Conservation (phyloP, 352 stramenopile species). For the Globisporangium irregulare region DNA sequence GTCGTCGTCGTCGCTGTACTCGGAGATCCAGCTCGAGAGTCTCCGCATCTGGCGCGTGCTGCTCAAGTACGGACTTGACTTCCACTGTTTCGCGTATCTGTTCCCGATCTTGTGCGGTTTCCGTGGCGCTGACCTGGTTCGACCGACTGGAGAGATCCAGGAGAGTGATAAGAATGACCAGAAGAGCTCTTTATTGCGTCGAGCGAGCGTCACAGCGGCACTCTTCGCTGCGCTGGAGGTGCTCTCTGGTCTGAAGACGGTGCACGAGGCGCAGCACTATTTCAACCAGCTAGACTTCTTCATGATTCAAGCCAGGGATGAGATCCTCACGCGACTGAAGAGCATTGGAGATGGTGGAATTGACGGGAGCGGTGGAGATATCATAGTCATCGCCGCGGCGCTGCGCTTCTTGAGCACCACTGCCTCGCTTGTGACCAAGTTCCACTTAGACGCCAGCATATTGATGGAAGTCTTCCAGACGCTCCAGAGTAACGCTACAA, state of each 20-base stretch:
- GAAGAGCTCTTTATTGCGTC: not conserved
- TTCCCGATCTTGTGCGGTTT: conserved; percentile 55
- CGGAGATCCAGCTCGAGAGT: conserved; percentile 46
- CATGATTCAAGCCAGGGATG: conserved; percentile 32
- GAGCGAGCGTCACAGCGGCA: conserved; percentile 17
- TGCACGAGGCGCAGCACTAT: conserved; percentile 62
- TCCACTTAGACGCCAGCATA: conserved; percentile 37
- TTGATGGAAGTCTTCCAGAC: conserved; percentile 32
- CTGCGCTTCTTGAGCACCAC: conserved; percentile 50
- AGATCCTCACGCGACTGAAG: conserved; percentile 15
- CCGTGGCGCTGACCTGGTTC: conserved; percentile 17
- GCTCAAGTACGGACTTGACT: conserved; percentile 61
- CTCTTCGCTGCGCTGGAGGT: conserved; percentile 49
- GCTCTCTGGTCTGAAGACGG: conserved; percentile 37
- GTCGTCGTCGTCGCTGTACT: conserved; percentile 19
- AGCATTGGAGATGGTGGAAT: not conserved
- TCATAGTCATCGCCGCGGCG: conserved; percentile 27
- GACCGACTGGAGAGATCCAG: not conserved
- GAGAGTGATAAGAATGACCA: not conserved
- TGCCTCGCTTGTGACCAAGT: conserved; percentile 43
- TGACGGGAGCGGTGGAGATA: not conserved
- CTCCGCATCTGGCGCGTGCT: conserved; percentile 64
- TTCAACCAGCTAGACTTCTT: conserved; percentile 63
- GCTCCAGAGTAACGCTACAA: conserved; percentile 17
- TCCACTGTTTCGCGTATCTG: conserved; percentile 67